Evolutionary conservation across 257 asterid species (phyloP), one percentile per base, ranked within the genome.

Genomic region (Osmanthus fragrans): DNA sequence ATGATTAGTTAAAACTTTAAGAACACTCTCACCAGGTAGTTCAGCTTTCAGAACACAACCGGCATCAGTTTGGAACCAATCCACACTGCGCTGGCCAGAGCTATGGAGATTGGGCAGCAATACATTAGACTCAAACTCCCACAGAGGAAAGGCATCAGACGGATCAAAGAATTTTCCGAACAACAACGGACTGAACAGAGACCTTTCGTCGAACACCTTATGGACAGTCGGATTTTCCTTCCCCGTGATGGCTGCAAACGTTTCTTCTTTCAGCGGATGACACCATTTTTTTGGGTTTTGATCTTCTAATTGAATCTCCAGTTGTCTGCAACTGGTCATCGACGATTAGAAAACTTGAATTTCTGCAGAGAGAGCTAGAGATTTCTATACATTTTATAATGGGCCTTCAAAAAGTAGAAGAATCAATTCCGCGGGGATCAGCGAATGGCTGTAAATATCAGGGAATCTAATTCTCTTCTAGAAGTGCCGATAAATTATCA

Each of bases 81-180:
- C 96, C 51, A 92, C 87, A 15, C 45, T 70, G 67, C 81, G 84
- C 25, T 71, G 84, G 39, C 80, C 73, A 10, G 89, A 76, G 80
- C 65, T 51, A 12, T 73, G 33, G 4, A 77, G 68, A 58, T 54
- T 83, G 7, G 88, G 80, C 79, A 92, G 72, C 81, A 94, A 72
- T 36, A 77, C 85, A 27, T 86, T 86, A 0, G 95, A 76, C 3
- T 94, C 93, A 30, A 94, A 94, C 79, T 94, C 98, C 98, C 98
- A 94, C 0, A 94, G 69, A 0, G 97, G 98, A 51, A 94, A 94
- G 7, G 97, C 98, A 74, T 94, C 98, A 10, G 96, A 89, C 0
- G 97, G 98, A 85, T 94, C 98, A 74, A 94, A 94, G 90, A 89
- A 94, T 78, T 94, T 92, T 1, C 98, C 98, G 42, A 94, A 92